Base-by-base conservation (phyloP, 805 yeast genomes). In the Ogataea paraovalis region DNA sequence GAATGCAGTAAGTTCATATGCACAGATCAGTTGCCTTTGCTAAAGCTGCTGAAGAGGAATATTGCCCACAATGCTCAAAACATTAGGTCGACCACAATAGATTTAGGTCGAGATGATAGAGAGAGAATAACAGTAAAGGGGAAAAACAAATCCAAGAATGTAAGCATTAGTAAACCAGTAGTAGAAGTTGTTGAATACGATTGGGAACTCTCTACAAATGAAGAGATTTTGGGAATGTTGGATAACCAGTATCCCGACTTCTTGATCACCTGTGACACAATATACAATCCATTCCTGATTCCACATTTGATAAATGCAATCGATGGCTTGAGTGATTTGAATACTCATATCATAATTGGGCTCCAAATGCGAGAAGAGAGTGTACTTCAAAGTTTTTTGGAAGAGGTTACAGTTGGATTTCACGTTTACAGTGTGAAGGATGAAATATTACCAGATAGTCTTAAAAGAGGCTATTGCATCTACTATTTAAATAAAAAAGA, bases 191-290 rank as follows among this genome's bases (percentile, higher is more conserved):
- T 74, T 12, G 83, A 75, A 49, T 74, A 70, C 48, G 88, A 83
- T 56, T 84, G 89, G 89, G 89, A 82, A 51, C 52, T 67, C 9
- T 56, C 71, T 58, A 23, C 47, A 14, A 42, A 49, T 4, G 51
- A 47, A 1, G 50, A 27, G 2, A 27, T 59, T 1, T 10, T 38
- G 13, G 39, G 34, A 10, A 16, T 32, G 4, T 43, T 51, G 25
- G 50, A 54, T 20, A 28, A 27, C 0, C 38, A 36, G 1, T 43
- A 38, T 1, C 77, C 79, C 0, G 83, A 78, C 49, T 63, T 71
- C 39, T 66, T 83, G 4, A 57, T 83, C 9, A 85, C 86, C 0
- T 79, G 83, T 55, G 90, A 83, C 57, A 77, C 87, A 5, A 72
- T 83, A 3, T 83, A 83, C 65, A 83, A 83, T 56, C 84, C 79